phyloP scores from a whole-genome alignment of 2,329 filamentous ascomycete species.

The Sphaerulina vaccinii region DNA sequence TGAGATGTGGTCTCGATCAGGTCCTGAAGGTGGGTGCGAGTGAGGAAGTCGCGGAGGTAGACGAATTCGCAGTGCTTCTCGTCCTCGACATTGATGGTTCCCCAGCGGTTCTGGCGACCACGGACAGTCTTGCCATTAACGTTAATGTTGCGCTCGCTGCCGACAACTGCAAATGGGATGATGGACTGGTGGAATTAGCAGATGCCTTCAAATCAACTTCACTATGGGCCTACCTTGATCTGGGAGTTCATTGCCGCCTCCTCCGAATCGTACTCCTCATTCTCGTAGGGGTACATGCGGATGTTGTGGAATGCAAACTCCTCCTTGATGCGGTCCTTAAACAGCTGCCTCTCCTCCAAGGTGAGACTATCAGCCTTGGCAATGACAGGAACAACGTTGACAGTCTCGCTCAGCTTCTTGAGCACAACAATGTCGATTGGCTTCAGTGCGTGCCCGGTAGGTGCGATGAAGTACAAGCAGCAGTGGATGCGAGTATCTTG shows the following conservation, averaged over 20 bases:
- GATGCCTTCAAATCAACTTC: background rate
- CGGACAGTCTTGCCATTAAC: slow-evolving; percentile 91
- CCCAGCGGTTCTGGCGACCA: slow-evolving; percentile 98
- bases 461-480: slow-evolving; percentile 99
- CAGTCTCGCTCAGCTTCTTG: slow-evolving; percentile 98
- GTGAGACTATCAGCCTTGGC: slow-evolving; percentile 97
- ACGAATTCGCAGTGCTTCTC: slow-evolving; percentile 99
- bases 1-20: slow-evolving; percentile 98
- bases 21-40: slow-evolving; percentile 96
- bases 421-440: slow-evolving; percentile 98
- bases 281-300: slow-evolving; percentile 99
- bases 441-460: slow-evolving; percentile 96
- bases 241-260: slow-evolving; percentile 89
- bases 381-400: slow-evolving; percentile 98
- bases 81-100: slow-evolving; percentile 98
- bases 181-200: slow-evolving; percentile 61
- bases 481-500: slow-evolving; percentile 99
- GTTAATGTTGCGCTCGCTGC: slow-evolving; percentile 96
- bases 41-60: slow-evolving; percentile 96
- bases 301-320: slow-evolving; percentile 99
- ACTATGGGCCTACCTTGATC: slow-evolving; percentile 71
- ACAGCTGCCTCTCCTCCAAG: slow-evolving; percentile 88
- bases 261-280: slow-evolving; percentile 97
- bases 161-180: slow-evolving; percentile 95
- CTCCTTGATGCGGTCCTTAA: slow-evolving; percentile 99